Conservation (phyloP, 1,284 basidiomycete species). For the Boletus holoroseus region DNA sequence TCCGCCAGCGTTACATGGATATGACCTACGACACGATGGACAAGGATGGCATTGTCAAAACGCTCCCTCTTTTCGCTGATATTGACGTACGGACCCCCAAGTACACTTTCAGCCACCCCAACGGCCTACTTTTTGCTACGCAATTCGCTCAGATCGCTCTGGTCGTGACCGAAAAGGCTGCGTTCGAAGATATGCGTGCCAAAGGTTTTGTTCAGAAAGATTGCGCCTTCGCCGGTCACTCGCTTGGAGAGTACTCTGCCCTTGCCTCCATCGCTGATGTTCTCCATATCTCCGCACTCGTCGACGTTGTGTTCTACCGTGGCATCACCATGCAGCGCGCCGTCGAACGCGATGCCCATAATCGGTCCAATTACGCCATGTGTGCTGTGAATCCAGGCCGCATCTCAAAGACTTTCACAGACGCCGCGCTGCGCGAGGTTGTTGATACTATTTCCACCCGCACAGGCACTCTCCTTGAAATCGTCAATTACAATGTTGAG, state of each 20-base stretch:
- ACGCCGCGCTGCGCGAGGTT: slow-evolving; percentile 89
- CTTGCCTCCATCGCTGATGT: slow-evolving; percentile 96
- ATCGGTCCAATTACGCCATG: slow-evolving; percentile 97
- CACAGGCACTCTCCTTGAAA: slow-evolving; percentile 83
- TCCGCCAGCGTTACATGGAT: slow-evolving; percentile 97
- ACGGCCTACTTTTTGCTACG: slow-evolving; percentile 92
- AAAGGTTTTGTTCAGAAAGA: slow-evolving; percentile 91
- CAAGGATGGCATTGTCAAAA: slow-evolving; percentile 91
- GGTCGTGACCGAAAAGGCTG: slow-evolving; percentile 95
- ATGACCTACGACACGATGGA: slow-evolving; percentile 98
- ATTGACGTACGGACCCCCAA: slow-evolving; percentile 88
- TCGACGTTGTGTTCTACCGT: slow-evolving; percentile 98
- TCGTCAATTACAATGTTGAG: slow-evolving; percentile 98
- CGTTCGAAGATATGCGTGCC: slow-evolving; percentile 96
- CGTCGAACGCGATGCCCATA: slow-evolving; percentile 88
- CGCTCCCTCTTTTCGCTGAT: slow-evolving; percentile 89
- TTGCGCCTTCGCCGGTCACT: slow-evolving; percentile 96
- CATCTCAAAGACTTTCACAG: slow-evolving; percentile 90
- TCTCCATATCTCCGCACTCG: slow-evolving; percentile 90
- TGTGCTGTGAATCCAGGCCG: slow-evolving; percentile 96
- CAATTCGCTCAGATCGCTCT: slow-evolving; percentile 98
- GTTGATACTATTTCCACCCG: slow-evolving; percentile 82
- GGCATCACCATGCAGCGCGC: slow-evolving; percentile 99
- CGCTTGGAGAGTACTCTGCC: slow-evolving; percentile 96
- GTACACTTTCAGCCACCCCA: slow-evolving; percentile 96